phyloP scores from a whole-genome alignment of 192 early-diverging fungal genomes.

The Entophlyctis helioformis region DNA sequence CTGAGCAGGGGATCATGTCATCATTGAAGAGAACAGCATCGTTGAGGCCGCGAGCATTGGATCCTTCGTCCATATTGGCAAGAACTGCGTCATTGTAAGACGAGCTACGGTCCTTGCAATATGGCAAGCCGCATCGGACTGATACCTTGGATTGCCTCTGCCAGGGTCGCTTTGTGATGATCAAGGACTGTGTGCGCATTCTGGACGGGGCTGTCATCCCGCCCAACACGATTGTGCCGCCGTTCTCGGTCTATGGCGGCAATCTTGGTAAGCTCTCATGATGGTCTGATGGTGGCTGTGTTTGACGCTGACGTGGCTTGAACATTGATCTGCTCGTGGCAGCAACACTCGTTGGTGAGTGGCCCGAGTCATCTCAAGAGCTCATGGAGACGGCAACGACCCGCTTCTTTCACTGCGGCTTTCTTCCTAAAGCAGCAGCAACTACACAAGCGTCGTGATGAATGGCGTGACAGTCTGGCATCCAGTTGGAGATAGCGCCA shows the following conservation, averaged over 20 bases:
- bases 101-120: neutral
- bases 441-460: too few relatives aligned
- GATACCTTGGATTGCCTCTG: too few relatives aligned
- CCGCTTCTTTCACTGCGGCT: too few relatives aligned
- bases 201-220: slow-evolving; percentile 85
- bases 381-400: too few relatives aligned
- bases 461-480: too few relatives aligned
- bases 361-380: too few relatives aligned
- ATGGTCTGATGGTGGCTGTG: too few relatives aligned
- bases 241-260: slow-evolving; percentile 81
- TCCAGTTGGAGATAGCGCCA: too few relatives aligned
- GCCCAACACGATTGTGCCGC: slow-evolving; percentile 80
- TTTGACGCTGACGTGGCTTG: too few relatives aligned
- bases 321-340: too few relatives aligned
- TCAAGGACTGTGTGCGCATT: slow-evolving; percentile 87
- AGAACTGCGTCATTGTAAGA: slow-evolving; percentile 87
- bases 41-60: slow-evolving; percentile 90
- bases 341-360: too few relatives aligned
- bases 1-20: slow-evolving; percentile 68
- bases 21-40: slow-evolving; percentile 75
- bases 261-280: slow-evolving; percentile 59
- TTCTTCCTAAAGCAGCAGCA: too few relatives aligned
- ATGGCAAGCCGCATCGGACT: neutral
- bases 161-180: slow-evolving; percentile 85
- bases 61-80: slow-evolving; percentile 78